Conservation (phyloP, 2,329 filamentous ascomycete species). For the Ceratocystis diversiconidia region DNA sequence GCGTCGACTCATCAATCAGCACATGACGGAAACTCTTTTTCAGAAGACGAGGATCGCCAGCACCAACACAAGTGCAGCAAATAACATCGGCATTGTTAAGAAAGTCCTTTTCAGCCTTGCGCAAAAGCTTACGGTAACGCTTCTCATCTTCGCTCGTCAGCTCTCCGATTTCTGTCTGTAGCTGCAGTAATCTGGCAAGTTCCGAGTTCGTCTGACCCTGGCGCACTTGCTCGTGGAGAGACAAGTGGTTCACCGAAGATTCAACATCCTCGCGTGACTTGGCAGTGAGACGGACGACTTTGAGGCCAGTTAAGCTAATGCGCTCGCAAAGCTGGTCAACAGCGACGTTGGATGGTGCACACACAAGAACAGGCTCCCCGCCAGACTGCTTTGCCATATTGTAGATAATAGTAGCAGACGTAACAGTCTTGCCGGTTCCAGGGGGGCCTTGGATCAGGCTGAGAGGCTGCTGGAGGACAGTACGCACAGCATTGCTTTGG, state of each 20-base stretch:
- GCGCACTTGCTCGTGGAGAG: constrained; percentile 90
- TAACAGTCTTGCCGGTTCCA: constrained; percentile 96
- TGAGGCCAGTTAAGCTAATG: constrained; percentile 84
- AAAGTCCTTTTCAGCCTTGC: constrained; percentile 88
- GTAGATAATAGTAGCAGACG: constrained; percentile 96
- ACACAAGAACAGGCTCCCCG: constrained; percentile 76
- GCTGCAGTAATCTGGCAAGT: constrained; percentile 76
- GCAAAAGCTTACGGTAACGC: constrained; percentile 91
- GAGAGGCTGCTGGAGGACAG: constrained; percentile 80
- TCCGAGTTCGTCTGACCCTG: constrained; percentile 96
- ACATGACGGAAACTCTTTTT: constrained; percentile 99
- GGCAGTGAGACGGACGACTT: constrained; percentile 94
- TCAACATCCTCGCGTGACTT: constrained; percentile 98
- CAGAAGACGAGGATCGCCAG: constrained; percentile 82
- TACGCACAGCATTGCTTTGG: constrained; percentile 92
- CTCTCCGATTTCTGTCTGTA: constrained; percentile 85
- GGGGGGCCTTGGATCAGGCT: constrained; percentile 95
- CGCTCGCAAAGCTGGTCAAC: constrained; percentile 97
- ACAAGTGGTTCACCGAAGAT: constrained; percentile 91
- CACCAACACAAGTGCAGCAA: constrained; percentile 96
- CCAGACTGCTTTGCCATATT: constrained; percentile 91
- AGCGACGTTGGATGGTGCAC: constrained; percentile 93
- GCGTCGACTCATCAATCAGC: constrained; percentile 93
- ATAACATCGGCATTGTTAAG: constrained; percentile 92
- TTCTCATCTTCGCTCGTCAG: constrained; percentile 93